Evolutionary conservation across 225 moss, liverwort and hornwort genomes (phyloP).

Genomic region (Takakia lepidozioides): DNA sequence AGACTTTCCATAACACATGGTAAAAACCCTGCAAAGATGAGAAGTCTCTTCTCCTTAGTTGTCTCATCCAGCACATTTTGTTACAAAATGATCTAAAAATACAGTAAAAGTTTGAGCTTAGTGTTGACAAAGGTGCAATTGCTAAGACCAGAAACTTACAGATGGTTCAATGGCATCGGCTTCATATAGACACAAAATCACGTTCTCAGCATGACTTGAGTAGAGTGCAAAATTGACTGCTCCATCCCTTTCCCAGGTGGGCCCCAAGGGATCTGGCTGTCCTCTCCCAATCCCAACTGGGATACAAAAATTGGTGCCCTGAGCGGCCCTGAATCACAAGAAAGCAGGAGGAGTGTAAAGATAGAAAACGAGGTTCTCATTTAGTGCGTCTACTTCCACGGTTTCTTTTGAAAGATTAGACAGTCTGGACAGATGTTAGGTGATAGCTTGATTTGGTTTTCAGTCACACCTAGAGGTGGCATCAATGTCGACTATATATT

Average conservation of each 20-base stretch:
- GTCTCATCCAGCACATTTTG: background rate
- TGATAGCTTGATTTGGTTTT: background rate
- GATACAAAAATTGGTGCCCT: constrained; percentile 73
- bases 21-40: background rate
- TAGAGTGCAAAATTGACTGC: constrained; percentile 74
- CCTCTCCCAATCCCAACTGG: constrained; percentile 80
- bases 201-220: constrained; percentile 62
- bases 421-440: background rate
- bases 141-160: no score
- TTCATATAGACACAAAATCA: constrained; percentile 67
- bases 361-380: background rate
- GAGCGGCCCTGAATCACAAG: constrained; percentile 42
- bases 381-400: no score
- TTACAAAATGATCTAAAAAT: no score
- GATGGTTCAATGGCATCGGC: constrained; percentile 60
- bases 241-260: constrained; percentile 45
- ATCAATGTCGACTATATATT: no score
- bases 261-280: constrained; percentile 71
- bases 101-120: no score
- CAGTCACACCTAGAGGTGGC: background rate
- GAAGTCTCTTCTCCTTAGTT: background rate
- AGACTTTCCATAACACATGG: no score
- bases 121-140: no score
- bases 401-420: background rate
- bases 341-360: background rate